Conservation (phyloP, 805 yeast species). For the Pichia heedii region DNA sequence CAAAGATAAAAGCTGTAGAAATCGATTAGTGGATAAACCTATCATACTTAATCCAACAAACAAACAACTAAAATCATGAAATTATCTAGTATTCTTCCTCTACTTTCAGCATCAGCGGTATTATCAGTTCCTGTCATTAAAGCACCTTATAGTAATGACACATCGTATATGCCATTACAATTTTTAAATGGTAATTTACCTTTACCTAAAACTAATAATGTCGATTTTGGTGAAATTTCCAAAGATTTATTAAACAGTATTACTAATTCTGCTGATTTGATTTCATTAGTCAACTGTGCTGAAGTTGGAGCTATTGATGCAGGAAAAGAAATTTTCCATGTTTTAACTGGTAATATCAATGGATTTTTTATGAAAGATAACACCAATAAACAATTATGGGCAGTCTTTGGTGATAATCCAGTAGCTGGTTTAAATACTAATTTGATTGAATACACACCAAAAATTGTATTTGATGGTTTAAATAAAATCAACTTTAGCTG, state of each 20-base stretch:
- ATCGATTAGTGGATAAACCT: no score
- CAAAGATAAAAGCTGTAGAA: no score
- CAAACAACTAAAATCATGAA: not conserved
- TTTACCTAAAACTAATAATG: not conserved
- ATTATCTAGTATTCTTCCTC: not conserved
- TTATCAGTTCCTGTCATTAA: not conserved
- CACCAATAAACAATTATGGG: conserved; percentile 1
- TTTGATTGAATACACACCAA: not conserved
- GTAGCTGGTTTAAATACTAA: not conserved
- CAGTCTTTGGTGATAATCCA: conserved; percentile 1
- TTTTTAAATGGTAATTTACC: not conserved
- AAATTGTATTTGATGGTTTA: not conserved
- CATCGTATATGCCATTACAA: not conserved
- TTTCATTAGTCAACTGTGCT: conserved; percentile 1
- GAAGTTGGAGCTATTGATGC: not conserved
- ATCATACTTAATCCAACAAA: no score
- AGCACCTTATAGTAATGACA: not conserved
- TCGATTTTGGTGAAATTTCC: not conserved
- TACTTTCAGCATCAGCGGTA: not conserved
- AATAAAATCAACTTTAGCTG: not conserved
- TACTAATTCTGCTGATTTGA: not conserved
- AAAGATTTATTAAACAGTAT: not conserved
- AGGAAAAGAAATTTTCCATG: conserved; percentile 2
- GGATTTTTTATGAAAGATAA: conserved; percentile 1
- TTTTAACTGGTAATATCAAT: not conserved